These are phyloP conservation scores for Diaporthe vexans DNA, from an alignment of 2,329 filamentous ascomycete genomes.

Conservation along the genomic window DNA sequence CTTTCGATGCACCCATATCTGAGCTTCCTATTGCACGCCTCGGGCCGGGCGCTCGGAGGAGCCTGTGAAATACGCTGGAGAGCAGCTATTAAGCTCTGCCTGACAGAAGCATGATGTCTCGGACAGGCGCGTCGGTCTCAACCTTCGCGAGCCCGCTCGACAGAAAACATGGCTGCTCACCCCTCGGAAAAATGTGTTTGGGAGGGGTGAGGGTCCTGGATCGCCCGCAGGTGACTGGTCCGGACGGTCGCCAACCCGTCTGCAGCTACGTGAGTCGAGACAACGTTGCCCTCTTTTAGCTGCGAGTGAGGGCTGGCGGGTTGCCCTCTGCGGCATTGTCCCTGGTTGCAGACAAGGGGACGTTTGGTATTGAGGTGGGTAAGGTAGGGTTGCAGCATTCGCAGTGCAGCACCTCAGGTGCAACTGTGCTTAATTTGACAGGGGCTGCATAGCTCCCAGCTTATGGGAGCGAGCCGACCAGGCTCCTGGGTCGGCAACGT, in stretches of 20 bases:
- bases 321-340: neutral
- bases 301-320: constrained; percentile 3
- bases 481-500: neutral
- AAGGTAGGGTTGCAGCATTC: constrained; percentile 25
- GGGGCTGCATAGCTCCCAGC: neutral
- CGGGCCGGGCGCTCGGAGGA: constrained; percentile 7
- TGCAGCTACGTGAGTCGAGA: constrained; percentile 26
- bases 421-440: constrained; percentile 3
- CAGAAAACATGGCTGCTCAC: neutral
- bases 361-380: neutral
- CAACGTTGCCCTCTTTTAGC: constrained; percentile 11
- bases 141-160: neutral
- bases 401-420: neutral
- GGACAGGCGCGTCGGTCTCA: neutral
- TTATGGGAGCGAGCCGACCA: neutral
- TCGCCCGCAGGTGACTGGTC: neutral
- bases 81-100: neutral
- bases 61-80: neutral
- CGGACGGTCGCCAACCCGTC: constrained; percentile 8
- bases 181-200: neutral
- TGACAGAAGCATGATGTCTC: constrained; percentile 14
- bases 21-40: constrained; percentile 14
- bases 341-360: constrained; percentile 13
- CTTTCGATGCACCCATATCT: neutral
- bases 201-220: constrained; percentile 3